Conservation (phyloP, 2,329 filamentous ascomycete species). For the Mycogone perniciosa region DNA sequence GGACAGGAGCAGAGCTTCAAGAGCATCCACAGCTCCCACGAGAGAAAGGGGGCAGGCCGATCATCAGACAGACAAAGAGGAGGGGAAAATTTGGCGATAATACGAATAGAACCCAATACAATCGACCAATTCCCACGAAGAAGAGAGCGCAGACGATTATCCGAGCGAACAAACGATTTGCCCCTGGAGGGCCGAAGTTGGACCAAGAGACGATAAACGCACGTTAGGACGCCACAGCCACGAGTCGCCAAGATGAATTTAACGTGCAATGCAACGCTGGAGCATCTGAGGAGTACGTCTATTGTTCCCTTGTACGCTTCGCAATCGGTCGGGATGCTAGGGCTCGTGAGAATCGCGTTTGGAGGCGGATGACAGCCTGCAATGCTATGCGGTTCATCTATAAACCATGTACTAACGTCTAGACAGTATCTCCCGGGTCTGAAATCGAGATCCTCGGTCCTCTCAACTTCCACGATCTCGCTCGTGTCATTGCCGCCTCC, state of each 20-base stretch:
- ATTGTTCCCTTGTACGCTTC: constrained; percentile 6
- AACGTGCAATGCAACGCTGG: constrained; percentile 38
- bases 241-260: constrained; percentile 25
- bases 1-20: too few species aligned
- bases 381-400: neutral
- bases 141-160: too few species aligned
- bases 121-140: too few species aligned
- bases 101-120: too few species aligned
- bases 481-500: constrained; percentile 44
- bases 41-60: too few species aligned
- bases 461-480: constrained; percentile 50
- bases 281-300: constrained; percentile 36
- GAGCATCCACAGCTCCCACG: too few species aligned
- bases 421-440: constrained; percentile 35
- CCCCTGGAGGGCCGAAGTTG: too few species aligned
- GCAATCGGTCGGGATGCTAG: neutral
- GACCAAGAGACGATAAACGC: too few species aligned
- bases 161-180: too few species aligned
- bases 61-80: too few species aligned
- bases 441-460: constrained; percentile 42
- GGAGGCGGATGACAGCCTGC: neutral
- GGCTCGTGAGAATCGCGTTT: too few species aligned
- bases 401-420: neutral
- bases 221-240: neutral
- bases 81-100: too few species aligned